These are phyloP conservation scores for Collybia sordida DNA, from an alignment of 768 basidiomycete species.

Conservation along the genomic window DNA sequence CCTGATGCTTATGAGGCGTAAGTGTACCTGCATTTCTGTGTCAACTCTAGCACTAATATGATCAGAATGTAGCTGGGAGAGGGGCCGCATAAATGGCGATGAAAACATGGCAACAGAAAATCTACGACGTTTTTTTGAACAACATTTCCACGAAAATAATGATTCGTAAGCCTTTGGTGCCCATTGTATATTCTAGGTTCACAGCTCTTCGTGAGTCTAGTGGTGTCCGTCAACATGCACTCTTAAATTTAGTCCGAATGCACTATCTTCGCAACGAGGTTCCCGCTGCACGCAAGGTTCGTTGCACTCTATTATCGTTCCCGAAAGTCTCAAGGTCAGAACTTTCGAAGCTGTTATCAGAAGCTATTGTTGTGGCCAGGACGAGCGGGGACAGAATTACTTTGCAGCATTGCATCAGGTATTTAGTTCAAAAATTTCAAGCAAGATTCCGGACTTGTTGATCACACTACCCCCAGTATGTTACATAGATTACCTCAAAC, in stretches of 20 bases:
- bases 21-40: conserved; percentile 25
- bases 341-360: conserved; percentile 56
- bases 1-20: conserved; percentile 61
- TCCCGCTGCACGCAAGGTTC: conserved; percentile 66
- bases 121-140: conserved; percentile 79
- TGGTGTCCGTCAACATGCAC: conserved; percentile 75
- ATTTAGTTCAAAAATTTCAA: too few relatives aligned
- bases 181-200: not conserved
- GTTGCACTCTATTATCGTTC: not conserved
- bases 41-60: conserved; percentile 1
- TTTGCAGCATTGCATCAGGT: conserved; percentile 82
- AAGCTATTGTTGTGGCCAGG: conserved; percentile 78
- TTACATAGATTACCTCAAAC: conserved; percentile 66
- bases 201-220: conserved; percentile 32
- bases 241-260: conserved; percentile 76
- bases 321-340: too few relatives aligned
- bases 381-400: conserved; percentile 69
- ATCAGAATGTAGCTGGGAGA: conserved; percentile 56
- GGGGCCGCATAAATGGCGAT: conserved; percentile 63
- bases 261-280: conserved; percentile 73
- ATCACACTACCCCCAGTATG: conserved; percentile 42
- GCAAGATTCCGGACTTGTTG: too few relatives aligned
- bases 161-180: conserved; percentile 62
- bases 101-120: conserved; percentile 68
- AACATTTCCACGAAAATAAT: conserved; percentile 75